Evolutionary conservation across 139 green algal genomes (phyloP).

Genomic region (Zygnema cylindricum): DNA sequence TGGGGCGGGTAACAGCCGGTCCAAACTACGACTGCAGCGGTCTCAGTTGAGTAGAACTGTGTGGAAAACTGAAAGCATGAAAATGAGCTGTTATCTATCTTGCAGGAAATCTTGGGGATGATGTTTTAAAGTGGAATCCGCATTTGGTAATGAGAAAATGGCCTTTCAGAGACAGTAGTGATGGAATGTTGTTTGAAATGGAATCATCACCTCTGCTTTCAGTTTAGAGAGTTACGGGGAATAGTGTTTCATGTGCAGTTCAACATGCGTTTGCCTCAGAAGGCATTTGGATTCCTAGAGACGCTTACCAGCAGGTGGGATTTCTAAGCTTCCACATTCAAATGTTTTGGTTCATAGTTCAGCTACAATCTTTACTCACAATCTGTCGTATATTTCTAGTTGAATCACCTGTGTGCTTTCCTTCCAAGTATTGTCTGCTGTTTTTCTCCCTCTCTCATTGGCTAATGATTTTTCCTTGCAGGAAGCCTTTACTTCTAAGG

Average conservation of each 20-base stretch:
- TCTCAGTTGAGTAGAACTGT: too few relatives aligned
- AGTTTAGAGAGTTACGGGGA: too few relatives aligned
- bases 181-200: too few relatives aligned
- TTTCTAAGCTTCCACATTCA: not conserved
- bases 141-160: too few relatives aligned
- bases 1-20: slow-evolving; percentile 53
- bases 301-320: slow-evolving; percentile 57
- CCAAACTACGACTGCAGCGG: slow-evolving; percentile 61
- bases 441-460: too few relatives aligned
- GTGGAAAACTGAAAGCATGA: too few relatives aligned
- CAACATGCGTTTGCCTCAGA: slow-evolving; percentile 50
- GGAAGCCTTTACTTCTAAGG: not conserved
- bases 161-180: not conserved
- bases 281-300: slow-evolving; percentile 50
- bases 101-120: too few relatives aligned
- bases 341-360: not conserved
- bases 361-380: not conserved
- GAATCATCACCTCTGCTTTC: too few relatives aligned
- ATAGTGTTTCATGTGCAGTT: slow-evolving; percentile 46
- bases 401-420: not conserved
- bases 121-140: too few relatives aligned
- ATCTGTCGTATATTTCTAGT: not conserved
- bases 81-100: too few relatives aligned
- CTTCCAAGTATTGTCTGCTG: too few relatives aligned
- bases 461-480: too few relatives aligned